Percentiles rank a stretch among this genome's conserved stretches.
These are phyloP conservation scores for Hebeloma cylindrosporum DNA, from an alignment of 768 basidiomycete genomes.

Conservation along the genomic window DNA sequence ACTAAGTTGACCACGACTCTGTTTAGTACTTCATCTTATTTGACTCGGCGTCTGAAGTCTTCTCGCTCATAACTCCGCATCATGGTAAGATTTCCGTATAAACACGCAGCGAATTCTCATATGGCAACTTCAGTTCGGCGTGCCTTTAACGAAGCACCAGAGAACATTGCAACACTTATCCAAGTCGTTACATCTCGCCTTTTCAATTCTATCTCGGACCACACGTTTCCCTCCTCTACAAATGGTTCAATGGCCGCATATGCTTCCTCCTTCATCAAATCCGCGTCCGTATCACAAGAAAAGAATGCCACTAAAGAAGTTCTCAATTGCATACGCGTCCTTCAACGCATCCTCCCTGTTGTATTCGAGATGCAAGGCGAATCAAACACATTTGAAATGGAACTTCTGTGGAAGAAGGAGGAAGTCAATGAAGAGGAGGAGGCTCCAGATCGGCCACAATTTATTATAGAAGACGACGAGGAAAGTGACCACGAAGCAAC, in stretches of 20 bases:
- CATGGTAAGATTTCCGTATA: constrained; percentile 58
- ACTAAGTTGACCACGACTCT: constrained; percentile 1
- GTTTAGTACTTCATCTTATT: constrained; percentile 78
- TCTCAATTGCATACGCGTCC: constrained; percentile 87
- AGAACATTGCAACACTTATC: constrained; percentile 84
- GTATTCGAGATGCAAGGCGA: constrained; percentile 80
- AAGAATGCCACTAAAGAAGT: constrained; percentile 81
- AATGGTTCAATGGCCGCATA: constrained; percentile 62
- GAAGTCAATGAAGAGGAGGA: constrained; percentile 42
- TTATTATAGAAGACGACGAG: constrained; percentile 89
- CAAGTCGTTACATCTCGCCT: constrained; percentile 65
- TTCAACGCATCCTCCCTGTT: constrained; percentile 88
- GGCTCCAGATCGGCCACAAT: constrained; percentile 50
- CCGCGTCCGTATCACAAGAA: constrained; percentile 46
- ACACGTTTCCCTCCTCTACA: constrained; percentile 70
- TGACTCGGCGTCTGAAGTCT: constrained; percentile 88
- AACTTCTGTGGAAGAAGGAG: constrained; percentile 79
- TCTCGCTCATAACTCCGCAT: constrained; percentile 82
- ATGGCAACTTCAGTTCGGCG: constrained; percentile 62
- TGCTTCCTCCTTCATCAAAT: constrained; percentile 69
- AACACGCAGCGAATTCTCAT: constrained; percentile 10
- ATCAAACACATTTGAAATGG: constrained; percentile 69
- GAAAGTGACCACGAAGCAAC: constrained; percentile 42
- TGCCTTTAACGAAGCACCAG: constrained; percentile 77
- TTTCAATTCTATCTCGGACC: constrained; percentile 74